Evolutionary conservation across 495 filamentous ascomycete species (phyloP), one percentile per base, ranked within the genome.

Genomic region (Choiromyces venosus): DNA sequence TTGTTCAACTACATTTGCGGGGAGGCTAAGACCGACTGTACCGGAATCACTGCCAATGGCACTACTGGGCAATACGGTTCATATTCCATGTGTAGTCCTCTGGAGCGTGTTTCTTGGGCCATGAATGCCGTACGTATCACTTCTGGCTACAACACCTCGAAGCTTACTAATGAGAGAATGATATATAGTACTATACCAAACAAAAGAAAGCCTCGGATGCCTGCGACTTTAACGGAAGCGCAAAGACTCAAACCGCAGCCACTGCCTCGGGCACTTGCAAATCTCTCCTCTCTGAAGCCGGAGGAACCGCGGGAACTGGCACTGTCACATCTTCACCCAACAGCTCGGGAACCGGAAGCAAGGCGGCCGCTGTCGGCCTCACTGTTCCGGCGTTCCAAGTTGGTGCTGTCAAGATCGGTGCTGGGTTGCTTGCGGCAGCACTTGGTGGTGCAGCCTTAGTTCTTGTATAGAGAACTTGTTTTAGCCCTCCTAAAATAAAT

Each of bases 1-100:
- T 87, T 96, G 65, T 96, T 98, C 83, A 85, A 84, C 78, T 86
- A 84, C 71, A 86, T 97, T 80, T 99, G 95, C 83, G 88, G 88
- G 71, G 79, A 81, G 44, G 67, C 76, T 16, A 78, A 82, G 72
- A 84, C 86, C 71, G 84, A 85, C 71, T 97, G 95, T 84, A 83
- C 82, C 9, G 94, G 92, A 56, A 90, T 98, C 81, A 82, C 82
- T 65, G 83, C 86, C 76, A 92, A 97, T 82, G 86, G 85, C 19
- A 88, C 87, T 67, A 88, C 86, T 33, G 95, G 93, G 67, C 84
- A 84, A 35, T 99, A 96, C 82, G 95, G 95, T 67, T 89, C 92
- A 8, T 98, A 93, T 85, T 88, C 89, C 83, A 96, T 97, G 92
- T 99, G 95, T 86, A 87, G 86, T 77, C 74, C 88, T 76, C 88